Evolutionary conservation across 2,329 filamentous ascomycete genomes (phyloP), one percentile per base, ranked within the genome.

Genomic region (Gnomoniopsis smithogilvyi): DNA sequence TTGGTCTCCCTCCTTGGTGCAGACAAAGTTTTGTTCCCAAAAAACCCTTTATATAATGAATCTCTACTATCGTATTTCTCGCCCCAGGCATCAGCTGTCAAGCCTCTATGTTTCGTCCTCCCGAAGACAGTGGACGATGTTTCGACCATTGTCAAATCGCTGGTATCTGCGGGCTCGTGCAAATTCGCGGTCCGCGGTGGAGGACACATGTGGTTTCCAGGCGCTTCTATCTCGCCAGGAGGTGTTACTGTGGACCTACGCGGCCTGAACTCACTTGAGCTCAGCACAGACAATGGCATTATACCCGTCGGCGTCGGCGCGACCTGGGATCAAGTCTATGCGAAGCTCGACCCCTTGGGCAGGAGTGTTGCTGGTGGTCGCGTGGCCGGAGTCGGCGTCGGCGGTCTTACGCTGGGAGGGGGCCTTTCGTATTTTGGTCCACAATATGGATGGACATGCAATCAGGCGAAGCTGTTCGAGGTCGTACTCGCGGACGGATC

Each of bases 381-480:
- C 4, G 56, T 64, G 3, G 64, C 58, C 6, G 36, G 41, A 3
- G 59, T 61, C 14, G 59, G 59, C 24, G 52, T 61, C 14, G 61
- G 59, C 7, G 63, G 63, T 2, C 43, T 61, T 19, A 56, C 56
- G 0, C 48, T 63, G 3, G 63, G 63, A 21, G 63, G 63, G 14
- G 59, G 59, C 4, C 56, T 55, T 2, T 64, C 63, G 2, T 51
- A 52, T 10, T 33, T 60, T 30, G 21, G 51, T 2, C 30, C 54
- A n/a, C 55, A 56, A 10, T 51, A 61, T 1, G 65, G 66, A 11
- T 63, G 54, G 58, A 61, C 63, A 0, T 67, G 61, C 36, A 59
- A 65, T 10, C 21, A n/a, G 1, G 64, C 54, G 0, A 43, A 53
- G 0, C 11, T 33, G 1, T 58, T 58, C 30, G 41, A 58, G 26